Evolutionary conservation across 2,329 filamentous ascomycete genomes (phyloP), one percentile per base, ranked within the genome.

Genomic region (Nemania diffusa): DNA sequence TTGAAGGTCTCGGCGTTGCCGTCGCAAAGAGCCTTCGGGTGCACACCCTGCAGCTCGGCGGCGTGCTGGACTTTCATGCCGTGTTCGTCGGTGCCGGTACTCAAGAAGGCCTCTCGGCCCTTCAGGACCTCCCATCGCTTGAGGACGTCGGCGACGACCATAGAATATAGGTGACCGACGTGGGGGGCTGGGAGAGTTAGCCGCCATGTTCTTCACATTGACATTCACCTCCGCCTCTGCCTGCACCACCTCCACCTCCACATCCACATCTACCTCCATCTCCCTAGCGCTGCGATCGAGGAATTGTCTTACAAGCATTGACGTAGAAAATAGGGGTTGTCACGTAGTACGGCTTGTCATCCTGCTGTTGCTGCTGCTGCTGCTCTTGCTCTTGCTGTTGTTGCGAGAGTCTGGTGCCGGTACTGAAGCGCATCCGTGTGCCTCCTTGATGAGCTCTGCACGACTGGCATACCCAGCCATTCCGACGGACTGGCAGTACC

Each of bases 301-400:
- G 26, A 27, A 7, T 15, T 34, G 27, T 72, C 83, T 73, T 82
- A 94, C 93, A 90, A 62, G 94, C 93, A 87, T 99, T 99, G 82
- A 99, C 96, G 80, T 99, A 99, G 84, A 98, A 99, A 65, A 99
- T 99, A 2, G 96, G 96, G 8, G 94, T 97, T 5, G 96, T 98
- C 75, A 97, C 85, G 84, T 98, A 99, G 83, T 91, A 97, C 8
- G 95, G 94, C 82, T 98, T 98, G 50, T 68, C 71, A 27, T 64
- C 56, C 48, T 42, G 27, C 48, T 68, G 67, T 17, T 65, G 44
- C 40, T 50, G 46, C 24, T 60, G 29, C 9, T 29, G 24, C 15
- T 59, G 27, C 11, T 20, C 55, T 13, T 57, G 46, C 15, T 34
- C 9, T 3, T 34, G 26, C 22, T 51, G 48, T 24, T 51, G 48